These are phyloP conservation scores for Cutaneotrichosporon cyanovorans DNA, from an alignment of 1,284 basidiomycete genomes.

Conservation along the genomic window DNA sequence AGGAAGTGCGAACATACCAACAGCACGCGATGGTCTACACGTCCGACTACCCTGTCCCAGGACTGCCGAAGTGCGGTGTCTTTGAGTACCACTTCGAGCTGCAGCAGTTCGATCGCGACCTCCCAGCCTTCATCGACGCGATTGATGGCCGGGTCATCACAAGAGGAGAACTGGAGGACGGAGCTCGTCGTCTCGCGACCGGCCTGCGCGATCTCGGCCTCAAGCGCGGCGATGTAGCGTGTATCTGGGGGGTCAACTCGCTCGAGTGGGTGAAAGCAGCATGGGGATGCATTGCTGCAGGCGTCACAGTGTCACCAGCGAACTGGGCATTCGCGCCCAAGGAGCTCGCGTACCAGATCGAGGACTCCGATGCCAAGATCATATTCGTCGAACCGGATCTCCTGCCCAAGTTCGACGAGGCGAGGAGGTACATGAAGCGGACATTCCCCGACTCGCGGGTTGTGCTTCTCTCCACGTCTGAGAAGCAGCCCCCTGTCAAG, in stretches of 20 bases:
- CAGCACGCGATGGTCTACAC: background rate
- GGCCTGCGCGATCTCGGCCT: constrained; percentile 47
- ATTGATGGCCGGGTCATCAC: constrained; percentile 54
- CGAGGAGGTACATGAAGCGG: constrained; percentile 14
- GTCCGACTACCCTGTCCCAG: constrained; percentile 1
- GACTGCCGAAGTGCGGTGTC: constrained; percentile 4
- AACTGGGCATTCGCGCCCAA: constrained; percentile 35
- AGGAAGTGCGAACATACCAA: background rate
- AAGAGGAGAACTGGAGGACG: constrained; percentile 52
- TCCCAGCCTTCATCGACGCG: constrained; percentile 55
- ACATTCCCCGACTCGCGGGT: constrained; percentile 10
- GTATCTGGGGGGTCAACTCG: constrained; percentile 50
- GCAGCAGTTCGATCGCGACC: constrained; percentile 25
- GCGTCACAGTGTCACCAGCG: constrained; percentile 33
- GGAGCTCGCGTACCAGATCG: constrained; percentile 44
- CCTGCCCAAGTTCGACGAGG: constrained; percentile 37
- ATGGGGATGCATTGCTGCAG: constrained; percentile 49
- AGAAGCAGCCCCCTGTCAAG: constrained; percentile 6
- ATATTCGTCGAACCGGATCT: constrained; percentile 55
- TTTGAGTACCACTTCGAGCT: constrained; percentile 16
- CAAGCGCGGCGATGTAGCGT: constrained; percentile 29
- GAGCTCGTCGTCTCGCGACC: constrained; percentile 54
- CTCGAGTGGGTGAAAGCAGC: constrained; percentile 58
- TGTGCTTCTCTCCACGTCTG: constrained; percentile 3
- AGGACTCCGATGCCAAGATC: constrained; percentile 53